These are phyloP conservation scores for Pythium pectinolyticum DNA, from an alignment of 352 stramenopile genomes.

Conservation along the genomic window DNA sequence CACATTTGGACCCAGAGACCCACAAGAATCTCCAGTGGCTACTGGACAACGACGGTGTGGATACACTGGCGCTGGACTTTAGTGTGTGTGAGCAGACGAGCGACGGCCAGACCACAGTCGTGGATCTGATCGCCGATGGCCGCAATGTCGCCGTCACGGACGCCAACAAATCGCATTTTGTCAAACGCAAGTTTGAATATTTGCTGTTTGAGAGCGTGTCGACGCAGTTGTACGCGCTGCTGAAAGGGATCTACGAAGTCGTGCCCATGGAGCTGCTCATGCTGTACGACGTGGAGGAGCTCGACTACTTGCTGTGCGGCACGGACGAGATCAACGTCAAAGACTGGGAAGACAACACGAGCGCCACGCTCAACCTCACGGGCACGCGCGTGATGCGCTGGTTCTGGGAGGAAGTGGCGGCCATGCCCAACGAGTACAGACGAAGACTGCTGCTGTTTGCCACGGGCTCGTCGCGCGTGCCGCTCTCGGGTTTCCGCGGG, in stretches of 20 bases:
- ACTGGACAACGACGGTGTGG: conserved; percentile 50
- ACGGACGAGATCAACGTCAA: conserved; percentile 94
- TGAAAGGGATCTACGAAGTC: conserved; percentile 95
- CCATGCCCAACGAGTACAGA: conserved; percentile 75
- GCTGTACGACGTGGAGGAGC: conserved; percentile 96
- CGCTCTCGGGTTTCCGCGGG: conserved; percentile 59
- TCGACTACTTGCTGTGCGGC: conserved; percentile 96
- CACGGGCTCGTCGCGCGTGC: conserved; percentile 73
- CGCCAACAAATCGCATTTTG: conserved; percentile 92
- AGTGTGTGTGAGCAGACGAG: conserved; percentile 29
- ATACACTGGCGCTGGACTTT: conserved; percentile 60
- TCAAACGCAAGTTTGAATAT: conserved; percentile 76
- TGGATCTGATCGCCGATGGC: conserved; percentile 38
- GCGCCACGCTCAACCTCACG: conserved; percentile 43
- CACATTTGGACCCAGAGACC: conserved; percentile 61
- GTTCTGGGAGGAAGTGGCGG: conserved; percentile 96
- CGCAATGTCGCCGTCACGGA: conserved; percentile 87
- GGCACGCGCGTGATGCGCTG: conserved; percentile 52
- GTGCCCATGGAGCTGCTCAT: conserved; percentile 92
- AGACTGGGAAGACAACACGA: conserved; percentile 92
- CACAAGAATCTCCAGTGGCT: conserved; percentile 61
- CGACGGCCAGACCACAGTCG: conserved; percentile 17
- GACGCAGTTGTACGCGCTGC: conserved; percentile 51
- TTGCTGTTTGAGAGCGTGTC: conserved; percentile 53
- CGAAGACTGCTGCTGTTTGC: conserved; percentile 73